Conservation (phyloP, 345 rosid species). For the Leavenworthia alabamica region DNA sequence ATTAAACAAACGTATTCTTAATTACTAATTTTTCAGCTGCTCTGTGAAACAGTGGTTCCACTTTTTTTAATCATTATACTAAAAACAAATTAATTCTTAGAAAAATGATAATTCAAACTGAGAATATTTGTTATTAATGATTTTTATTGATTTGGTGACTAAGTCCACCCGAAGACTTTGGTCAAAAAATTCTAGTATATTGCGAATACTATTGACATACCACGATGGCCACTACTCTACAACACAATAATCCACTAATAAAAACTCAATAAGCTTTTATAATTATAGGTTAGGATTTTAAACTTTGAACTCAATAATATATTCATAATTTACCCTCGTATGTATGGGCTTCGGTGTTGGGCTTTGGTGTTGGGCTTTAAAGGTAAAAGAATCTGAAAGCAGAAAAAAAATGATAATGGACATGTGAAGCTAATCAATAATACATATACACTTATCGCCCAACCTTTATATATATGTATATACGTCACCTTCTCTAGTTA, state of each 20-base stretch:
- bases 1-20: background rate
- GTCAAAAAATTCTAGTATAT: too few relatives aligned
- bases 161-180: constrained; percentile 15
- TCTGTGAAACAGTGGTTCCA: background rate
- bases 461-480: background rate
- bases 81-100: background rate
- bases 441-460: background rate
- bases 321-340: background rate
- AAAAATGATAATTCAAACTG: background rate
- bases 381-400: background rate
- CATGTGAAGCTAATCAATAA: constrained; percentile 1
- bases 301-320: background rate
- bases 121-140: background rate
- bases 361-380: constrained; percentile 20
- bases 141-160: background rate
- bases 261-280: background rate
- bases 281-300: background rate
- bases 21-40: background rate
- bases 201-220: too few relatives aligned
- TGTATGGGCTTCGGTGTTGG: constrained; percentile 19
- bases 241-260: background rate
- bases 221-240: background rate
- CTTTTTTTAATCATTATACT: background rate
- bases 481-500: background rate
- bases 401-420: background rate